A percentile compares a stretch with the other conserved stretches of the same genome.
phyloP scores from a whole-genome alignment of 1,284 basidiomycete species.

The Neonothopanus nambi region DNA sequence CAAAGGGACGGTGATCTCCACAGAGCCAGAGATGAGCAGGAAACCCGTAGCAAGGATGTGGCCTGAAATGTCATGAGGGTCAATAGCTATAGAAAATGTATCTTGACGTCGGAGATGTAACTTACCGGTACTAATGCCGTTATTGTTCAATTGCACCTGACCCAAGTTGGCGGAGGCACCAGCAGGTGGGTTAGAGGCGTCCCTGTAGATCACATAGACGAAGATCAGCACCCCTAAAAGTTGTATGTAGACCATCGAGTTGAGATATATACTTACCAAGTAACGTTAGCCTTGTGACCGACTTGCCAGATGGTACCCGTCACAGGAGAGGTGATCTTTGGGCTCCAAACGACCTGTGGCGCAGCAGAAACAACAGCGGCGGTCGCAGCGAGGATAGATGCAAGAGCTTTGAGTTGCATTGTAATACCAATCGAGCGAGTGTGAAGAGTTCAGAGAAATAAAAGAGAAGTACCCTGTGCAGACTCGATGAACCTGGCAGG shows the following conservation, averaged over 20 bases:
- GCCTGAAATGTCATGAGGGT: background rate
- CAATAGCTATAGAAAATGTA: background rate
- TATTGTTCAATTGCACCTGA: background rate
- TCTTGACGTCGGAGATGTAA: no score
- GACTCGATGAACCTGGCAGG: no score
- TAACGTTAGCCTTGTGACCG: conserved; percentile 2
- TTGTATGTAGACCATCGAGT: background rate
- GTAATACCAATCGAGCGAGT: no score
- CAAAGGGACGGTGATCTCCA: conserved; percentile 8
- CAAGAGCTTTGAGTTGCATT: no score
- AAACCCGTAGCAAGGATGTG: background rate
- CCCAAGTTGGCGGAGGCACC: background rate
- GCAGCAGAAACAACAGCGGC: no score
- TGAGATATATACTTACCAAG: background rate
- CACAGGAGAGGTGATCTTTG: conserved; percentile 7
- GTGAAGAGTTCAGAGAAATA: no score
- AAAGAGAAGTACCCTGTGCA: no score
- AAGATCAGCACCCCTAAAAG: no score
- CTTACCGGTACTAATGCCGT: conserved; percentile 1
- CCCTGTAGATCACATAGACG: background rate
- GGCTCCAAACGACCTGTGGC: background rate
- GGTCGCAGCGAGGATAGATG: no score
- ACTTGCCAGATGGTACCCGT: conserved; percentile 3
- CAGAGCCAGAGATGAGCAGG: conserved; percentile 2
- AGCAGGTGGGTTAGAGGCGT: conserved; percentile 2